Percentiles rank a stretch among this genome's conserved stretches.
These are phyloP conservation scores for Acorus gramineus DNA, from an alignment of 106 monocot species.

Conservation along the genomic window DNA sequence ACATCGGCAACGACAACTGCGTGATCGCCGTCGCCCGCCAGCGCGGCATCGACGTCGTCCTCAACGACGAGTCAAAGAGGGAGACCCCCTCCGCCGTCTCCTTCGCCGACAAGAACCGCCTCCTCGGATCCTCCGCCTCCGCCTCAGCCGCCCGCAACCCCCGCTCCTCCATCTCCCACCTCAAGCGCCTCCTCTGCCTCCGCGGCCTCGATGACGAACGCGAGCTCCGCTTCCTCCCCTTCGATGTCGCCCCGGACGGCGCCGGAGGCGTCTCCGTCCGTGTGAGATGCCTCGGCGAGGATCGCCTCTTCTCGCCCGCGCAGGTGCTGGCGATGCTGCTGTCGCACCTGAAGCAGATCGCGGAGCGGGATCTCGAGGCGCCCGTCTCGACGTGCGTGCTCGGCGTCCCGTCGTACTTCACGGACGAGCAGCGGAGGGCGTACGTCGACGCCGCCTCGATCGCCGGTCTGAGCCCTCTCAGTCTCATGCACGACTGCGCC, in stretches of 20 bases:
- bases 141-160: constrained; percentile 41
- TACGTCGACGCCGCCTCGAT: constrained; percentile 79
- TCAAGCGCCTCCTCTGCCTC: constrained; percentile 56
- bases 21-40: constrained; percentile 57
- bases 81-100: constrained; percentile 69
- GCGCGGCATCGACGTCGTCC: constrained; percentile 67
- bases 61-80: constrained; percentile 74
- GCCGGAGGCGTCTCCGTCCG: constrained; percentile 24
- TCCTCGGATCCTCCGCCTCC: constrained; percentile 40
- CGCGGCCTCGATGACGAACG: constrained; percentile 14
- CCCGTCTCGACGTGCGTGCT: constrained; percentile 57
- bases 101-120: constrained; percentile 58
- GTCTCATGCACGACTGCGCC: constrained; percentile 66
- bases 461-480: constrained; percentile 62
- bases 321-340: constrained; percentile 61
- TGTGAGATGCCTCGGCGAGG: constrained; percentile 20
- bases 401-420: constrained; percentile 69
- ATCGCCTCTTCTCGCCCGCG: constrained; percentile 31
- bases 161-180: constrained; percentile 33
- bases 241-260: constrained; percentile 13
- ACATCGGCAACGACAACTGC: constrained; percentile 71
- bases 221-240: constrained; percentile 37
- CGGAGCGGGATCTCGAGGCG: constrained; percentile 34
- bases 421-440: constrained; percentile 46
- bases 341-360: constrained; percentile 42